Percentiles rank a stretch among this genome's conserved stretches.
These are phyloP conservation scores for Panicum miliaceum DNA, from an alignment of 176 grass and related monocot genomes.

Conservation along the genomic window DNA sequence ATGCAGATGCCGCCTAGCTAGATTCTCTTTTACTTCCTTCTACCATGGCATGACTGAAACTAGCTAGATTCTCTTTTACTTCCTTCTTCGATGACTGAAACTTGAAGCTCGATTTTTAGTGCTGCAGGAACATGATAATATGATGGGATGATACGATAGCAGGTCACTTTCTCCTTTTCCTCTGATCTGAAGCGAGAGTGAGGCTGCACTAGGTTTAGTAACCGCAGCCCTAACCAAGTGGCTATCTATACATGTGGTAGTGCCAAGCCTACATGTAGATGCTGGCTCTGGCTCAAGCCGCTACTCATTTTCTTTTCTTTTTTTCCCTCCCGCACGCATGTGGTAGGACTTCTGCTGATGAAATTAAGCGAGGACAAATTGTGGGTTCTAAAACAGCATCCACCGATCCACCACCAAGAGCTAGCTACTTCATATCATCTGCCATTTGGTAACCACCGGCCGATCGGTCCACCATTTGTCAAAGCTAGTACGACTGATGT, in stretches of 20 bases:
- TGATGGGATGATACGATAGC: neutral
- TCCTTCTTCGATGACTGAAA: neutral
- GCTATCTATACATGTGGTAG: neutral
- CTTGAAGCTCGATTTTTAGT: neutral
- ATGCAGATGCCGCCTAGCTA: slow-evolving; percentile 5
- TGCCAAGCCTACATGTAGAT: neutral
- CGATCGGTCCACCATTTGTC: slow-evolving; percentile 4
- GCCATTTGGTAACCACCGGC: slow-evolving; percentile 25
- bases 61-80: neutral
- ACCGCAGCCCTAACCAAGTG: neutral
- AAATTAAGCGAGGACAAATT: neutral
- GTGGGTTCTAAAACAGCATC: neutral
- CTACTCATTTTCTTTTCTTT: neutral
- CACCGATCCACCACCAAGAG: neutral
- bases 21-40: slow-evolving; percentile 9
- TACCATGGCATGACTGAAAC: too few species aligned
- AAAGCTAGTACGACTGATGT: slow-evolving; percentile 5
- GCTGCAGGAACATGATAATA: slow-evolving; percentile 10
- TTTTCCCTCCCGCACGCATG: neutral
- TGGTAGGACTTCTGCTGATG: neutral
- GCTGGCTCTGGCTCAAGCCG: neutral
- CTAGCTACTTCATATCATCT: neutral
- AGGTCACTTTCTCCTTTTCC: slow-evolving; percentile 22
- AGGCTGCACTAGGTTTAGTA: neutral
- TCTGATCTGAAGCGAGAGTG: slow-evolving; percentile 2